Conservation (phyloP, 2,329 filamentous ascomycete genomes). For the Xylariaceae sp. region DNA sequence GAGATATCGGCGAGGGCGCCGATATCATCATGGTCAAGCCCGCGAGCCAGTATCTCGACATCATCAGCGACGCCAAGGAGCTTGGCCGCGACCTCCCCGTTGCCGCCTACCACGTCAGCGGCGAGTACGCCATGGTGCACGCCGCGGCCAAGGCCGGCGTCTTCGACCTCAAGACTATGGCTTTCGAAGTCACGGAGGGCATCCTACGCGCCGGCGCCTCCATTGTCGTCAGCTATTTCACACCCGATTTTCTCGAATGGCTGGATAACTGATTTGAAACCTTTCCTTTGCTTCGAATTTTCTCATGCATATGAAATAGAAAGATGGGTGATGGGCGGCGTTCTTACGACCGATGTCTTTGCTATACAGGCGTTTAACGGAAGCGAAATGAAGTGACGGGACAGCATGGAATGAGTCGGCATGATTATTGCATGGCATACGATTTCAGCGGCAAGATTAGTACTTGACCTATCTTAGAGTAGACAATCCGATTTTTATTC, state of each 20-base stretch:
- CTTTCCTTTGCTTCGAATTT: not conserved
- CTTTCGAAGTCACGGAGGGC: conserved; percentile 90
- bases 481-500: no score
- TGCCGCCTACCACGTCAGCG: conserved; percentile 95
- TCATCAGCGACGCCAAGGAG: conserved; percentile 96
- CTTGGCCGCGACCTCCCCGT: conserved; percentile 89
- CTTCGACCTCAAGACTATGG: conserved; percentile 93
- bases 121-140: conserved; percentile 98
- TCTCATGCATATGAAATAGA: not conserved
- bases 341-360: conserved; percentile 4
- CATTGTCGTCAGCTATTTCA: conserved; percentile 94
- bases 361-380: conserved; percentile 8
- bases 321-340: conserved; percentile 12
- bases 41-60: conserved; percentile 92
- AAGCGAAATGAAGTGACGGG: conserved; percentile 1
- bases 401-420: conserved; percentile 2
- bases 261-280: conserved; percentile 55
- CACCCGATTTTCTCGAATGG: conserved; percentile 78
- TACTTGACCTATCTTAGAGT: not conserved
- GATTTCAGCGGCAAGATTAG: not conserved
- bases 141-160: conserved; percentile 94
- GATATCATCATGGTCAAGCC: conserved; percentile 99
- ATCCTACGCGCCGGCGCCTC: conserved; percentile 92
- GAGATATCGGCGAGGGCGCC: conserved; percentile 91
- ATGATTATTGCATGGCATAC: conserved; percentile 14